Conservation (phyloP, 2,329 filamentous ascomycete genomes). For the Colletotrichum orbiculare region DNA sequence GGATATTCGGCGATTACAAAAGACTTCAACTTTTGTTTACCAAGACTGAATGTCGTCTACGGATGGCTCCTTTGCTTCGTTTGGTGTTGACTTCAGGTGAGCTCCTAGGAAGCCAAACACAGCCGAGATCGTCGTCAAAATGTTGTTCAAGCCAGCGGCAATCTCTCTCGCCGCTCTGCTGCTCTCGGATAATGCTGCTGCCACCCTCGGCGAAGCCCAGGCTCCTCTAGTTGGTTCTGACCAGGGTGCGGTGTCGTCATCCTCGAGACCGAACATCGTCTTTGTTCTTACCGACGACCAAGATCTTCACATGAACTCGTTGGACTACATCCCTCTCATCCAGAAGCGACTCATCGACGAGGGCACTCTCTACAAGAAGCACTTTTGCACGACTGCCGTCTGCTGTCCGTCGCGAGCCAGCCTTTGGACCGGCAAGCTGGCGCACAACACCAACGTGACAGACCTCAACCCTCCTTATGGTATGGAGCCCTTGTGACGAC, state of each 20-base stretch:
- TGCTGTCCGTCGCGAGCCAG: constrained; percentile 74
- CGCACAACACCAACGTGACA: constrained; percentile 75
- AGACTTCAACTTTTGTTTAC: neutral
- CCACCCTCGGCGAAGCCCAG: constrained; percentile 12
- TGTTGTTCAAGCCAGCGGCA: constrained; percentile 1
- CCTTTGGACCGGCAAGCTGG: constrained; percentile 70
- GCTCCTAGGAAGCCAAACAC: too few relatives aligned
- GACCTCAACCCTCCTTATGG: constrained; percentile 64
- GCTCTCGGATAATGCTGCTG: neutral
- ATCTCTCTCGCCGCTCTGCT: constrained; percentile 12
- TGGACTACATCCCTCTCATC: constrained; percentile 67
- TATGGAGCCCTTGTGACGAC: constrained; percentile 46
- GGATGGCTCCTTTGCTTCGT: neutral
- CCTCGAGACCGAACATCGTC: constrained; percentile 63
- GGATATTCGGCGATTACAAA: neutral
- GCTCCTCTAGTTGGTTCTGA: constrained; percentile 17
- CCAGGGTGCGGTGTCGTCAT: constrained; percentile 16
- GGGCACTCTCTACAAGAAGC: constrained; percentile 68
- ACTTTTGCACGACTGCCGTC: constrained; percentile 73
- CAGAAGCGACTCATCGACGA: constrained; percentile 64
- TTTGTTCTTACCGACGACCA: constrained; percentile 77
- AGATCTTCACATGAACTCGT: constrained; percentile 69
- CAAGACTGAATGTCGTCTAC: neutral
- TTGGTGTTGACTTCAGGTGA: neutral
- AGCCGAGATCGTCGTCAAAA: neutral